phyloP scores from a whole-genome alignment of 768 basidiomycete genomes.

The Lentinula sp. region DNA sequence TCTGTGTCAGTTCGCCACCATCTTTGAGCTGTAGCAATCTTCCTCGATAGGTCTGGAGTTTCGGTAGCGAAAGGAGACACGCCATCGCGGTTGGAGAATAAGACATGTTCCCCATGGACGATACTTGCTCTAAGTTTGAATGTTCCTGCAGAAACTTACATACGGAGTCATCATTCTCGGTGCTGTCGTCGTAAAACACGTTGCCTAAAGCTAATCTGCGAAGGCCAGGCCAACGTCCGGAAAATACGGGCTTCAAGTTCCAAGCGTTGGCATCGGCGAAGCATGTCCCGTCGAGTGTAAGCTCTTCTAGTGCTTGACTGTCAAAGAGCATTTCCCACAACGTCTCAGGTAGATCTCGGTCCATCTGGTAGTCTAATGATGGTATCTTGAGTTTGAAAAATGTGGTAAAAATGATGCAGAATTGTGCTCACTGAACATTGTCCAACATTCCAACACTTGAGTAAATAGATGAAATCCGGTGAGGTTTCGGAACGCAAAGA shows the following conservation, averaged over 20 bases:
- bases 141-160: constrained; percentile 11
- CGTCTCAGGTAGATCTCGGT: constrained; percentile 11
- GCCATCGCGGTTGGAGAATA: constrained; percentile 8
- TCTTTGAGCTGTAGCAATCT: constrained; percentile 13
- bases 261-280: constrained; percentile 8
- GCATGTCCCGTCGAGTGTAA: constrained; percentile 15
- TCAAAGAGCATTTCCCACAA: constrained; percentile 16
- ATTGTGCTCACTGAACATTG: background rate
- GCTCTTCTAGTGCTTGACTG: constrained; percentile 9
- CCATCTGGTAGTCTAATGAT: constrained; percentile 3
- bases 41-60: constrained; percentile 9
- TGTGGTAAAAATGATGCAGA: background rate
- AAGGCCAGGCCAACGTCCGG: constrained; percentile 12
- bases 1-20: constrained; percentile 6
- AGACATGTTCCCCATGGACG: constrained; percentile 8
- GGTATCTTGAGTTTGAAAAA: background rate
- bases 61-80: constrained; percentile 9
- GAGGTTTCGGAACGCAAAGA: constrained; percentile 12
- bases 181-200: constrained; percentile 3
- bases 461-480: constrained; percentile 11
- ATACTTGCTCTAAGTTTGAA: constrained; percentile 8
- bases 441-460: background rate
- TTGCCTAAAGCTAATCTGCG: constrained; percentile 11
- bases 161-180: constrained; percentile 4
- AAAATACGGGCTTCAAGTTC: constrained; percentile 10